Conservation (phyloP, 2,329 filamentous ascomycete species). For the Endoconidiophora polonica region DNA sequence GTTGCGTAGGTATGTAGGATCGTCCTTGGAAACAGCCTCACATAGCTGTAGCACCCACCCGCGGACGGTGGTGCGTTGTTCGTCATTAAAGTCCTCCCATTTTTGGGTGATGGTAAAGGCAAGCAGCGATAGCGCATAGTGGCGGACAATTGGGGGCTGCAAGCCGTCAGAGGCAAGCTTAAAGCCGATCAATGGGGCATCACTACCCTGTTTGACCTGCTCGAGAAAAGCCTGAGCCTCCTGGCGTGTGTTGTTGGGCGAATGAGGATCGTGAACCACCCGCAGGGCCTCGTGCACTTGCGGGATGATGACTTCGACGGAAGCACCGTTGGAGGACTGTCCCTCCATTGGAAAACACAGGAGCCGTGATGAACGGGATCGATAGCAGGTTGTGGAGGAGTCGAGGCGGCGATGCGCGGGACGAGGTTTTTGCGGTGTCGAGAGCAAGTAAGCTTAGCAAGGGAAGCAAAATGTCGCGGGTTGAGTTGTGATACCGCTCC, state of each 20-base stretch:
- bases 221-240: slow-evolving; percentile 79
- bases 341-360: slow-evolving; percentile 12
- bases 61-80: slow-evolving; percentile 52
- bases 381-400: not conserved
- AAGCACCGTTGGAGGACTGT: slow-evolving; percentile 20
- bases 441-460: not conserved
- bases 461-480: not conserved
- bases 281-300: slow-evolving; percentile 73
- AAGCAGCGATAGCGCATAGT: slow-evolving; percentile 84
- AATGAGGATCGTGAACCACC: slow-evolving; percentile 68
- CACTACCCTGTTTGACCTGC: slow-evolving; percentile 57
- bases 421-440: not conserved
- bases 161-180: slow-evolving; percentile 57
- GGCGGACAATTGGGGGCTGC: slow-evolving; percentile 68
- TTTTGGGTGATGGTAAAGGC: slow-evolving; percentile 78
- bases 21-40: slow-evolving; percentile 49
- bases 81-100: slow-evolving; percentile 55
- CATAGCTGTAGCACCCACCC: slow-evolving; percentile 68
- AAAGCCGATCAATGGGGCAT: slow-evolving; percentile 75
- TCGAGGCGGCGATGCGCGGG: slow-evolving; percentile 17
- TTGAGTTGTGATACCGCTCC: not conserved
- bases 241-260: slow-evolving; percentile 63
- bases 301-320: slow-evolving; percentile 32
- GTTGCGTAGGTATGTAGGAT: slow-evolving; percentile 74
- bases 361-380: not conserved